phyloP scores from a whole-genome alignment of 805 yeast species.

The Kodamaea leandrae region DNA sequence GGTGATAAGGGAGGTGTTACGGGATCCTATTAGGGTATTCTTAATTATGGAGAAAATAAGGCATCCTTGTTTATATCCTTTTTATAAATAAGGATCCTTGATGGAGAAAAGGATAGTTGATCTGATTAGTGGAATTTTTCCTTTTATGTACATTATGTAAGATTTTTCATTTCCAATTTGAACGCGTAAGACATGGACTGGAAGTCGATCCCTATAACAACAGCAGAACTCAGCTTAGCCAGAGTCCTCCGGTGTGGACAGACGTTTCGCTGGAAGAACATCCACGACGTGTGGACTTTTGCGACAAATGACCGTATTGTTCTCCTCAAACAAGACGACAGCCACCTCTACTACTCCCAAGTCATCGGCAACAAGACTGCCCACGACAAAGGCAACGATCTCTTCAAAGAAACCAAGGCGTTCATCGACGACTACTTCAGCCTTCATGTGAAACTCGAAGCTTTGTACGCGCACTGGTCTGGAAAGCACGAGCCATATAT shows the following conservation, averaged over 20 bases:
- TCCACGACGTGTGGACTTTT: conserved; percentile 64
- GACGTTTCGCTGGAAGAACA: conserved; percentile 75
- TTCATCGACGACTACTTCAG: conserved; percentile 70
- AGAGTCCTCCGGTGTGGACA: conserved; percentile 82
- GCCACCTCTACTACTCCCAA: conserved; percentile 49
- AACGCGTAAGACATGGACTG: conserved; percentile 10
- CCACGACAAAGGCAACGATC: not conserved
- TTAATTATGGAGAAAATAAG: no score
- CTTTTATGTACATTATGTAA: not conserved
- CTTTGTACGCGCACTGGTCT: conserved; percentile 63
- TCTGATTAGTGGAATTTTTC: no score
- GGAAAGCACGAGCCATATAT: conserved; percentile 62
- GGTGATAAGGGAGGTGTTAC: no score
- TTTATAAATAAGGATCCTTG: no score
- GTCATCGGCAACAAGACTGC: conserved; percentile 13
- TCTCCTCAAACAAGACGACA: conserved; percentile 59
- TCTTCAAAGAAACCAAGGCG: conserved; percentile 31
- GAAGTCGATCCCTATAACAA: conserved; percentile 12
- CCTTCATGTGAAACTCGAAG: conserved; percentile 50
- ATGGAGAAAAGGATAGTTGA: no score
- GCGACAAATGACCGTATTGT: conserved; percentile 59
- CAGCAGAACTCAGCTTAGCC: conserved; percentile 52
- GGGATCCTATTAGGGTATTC: no score
- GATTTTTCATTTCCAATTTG: not conserved
- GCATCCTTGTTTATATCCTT: no score